Percentiles rank a stretch among this genome's conserved stretches.
These are phyloP conservation scores for Alternaria panax DNA, from an alignment of 2,329 filamentous ascomycete species.

Conservation along the genomic window DNA sequence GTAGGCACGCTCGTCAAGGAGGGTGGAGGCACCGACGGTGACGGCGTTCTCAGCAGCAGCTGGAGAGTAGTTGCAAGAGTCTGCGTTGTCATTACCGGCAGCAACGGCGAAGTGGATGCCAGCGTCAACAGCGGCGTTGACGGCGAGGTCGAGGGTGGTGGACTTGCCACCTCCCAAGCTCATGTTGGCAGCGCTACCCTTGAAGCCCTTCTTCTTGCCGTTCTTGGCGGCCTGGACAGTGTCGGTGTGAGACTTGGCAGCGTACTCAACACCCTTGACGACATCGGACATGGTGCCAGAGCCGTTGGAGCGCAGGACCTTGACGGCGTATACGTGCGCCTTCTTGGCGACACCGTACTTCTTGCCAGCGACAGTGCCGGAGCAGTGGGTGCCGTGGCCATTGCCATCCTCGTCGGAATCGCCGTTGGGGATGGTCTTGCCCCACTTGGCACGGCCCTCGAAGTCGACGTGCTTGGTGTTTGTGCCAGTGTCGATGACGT, in stretches of 20 bases:
- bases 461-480: slow-evolving; percentile 96
- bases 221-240: slow-evolving; percentile 80
- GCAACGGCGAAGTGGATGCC: slow-evolving; percentile 98
- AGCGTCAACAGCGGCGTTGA: slow-evolving; percentile 89
- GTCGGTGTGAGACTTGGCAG: slow-evolving; percentile 79
- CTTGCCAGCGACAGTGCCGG: slow-evolving; percentile 95
- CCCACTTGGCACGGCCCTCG: slow-evolving; percentile 93
- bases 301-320: slow-evolving; percentile 96
- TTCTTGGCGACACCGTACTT: slow-evolving; percentile 99
- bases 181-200: slow-evolving; percentile 99
- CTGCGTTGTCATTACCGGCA: slow-evolving; percentile 97
- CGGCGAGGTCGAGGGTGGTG: slow-evolving; percentile 84
- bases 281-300: slow-evolving; percentile 99
- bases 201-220: slow-evolving; percentile 94
- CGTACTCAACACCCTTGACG: slow-evolving; percentile 97
- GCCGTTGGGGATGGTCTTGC: slow-evolving; percentile 88
- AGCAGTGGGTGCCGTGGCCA: slow-evolving; percentile 98
- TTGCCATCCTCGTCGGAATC: slow-evolving; percentile 94
- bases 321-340: slow-evolving; percentile 94
- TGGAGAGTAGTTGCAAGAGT: slow-evolving; percentile 99
- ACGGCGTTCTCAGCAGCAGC: slow-evolving; percentile 90
- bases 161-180: slow-evolving; percentile 98
- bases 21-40: slow-evolving; percentile 93
- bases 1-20: slow-evolving; percentile 95
- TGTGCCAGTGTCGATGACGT: slow-evolving; percentile 97